A percentile compares a stretch with the other conserved stretches of the same genome.
Conservation (phyloP, 192 early-diverging fungal species). For the Mycoemilia scoparia region DNA sequence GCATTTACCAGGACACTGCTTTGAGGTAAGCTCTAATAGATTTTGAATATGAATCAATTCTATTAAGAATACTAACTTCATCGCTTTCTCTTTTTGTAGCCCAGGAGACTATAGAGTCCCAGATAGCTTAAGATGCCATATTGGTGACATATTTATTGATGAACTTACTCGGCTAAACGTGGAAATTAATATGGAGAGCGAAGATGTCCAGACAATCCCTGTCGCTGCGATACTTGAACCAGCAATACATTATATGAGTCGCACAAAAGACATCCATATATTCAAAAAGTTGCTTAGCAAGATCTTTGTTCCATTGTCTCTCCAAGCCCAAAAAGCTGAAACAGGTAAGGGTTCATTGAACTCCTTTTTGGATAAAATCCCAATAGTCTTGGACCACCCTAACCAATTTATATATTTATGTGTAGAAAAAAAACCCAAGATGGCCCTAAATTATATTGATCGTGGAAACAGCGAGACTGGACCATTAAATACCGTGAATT, state of each 20-base stretch:
- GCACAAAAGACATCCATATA: constrained; percentile 3
- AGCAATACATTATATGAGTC: constrained; percentile 19
- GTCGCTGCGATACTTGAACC: constrained; percentile 21
- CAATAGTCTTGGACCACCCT: not conserved
- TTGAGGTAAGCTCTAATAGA: not conserved
- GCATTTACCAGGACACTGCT: constrained; percentile 10
- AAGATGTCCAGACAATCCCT: constrained; percentile 8
- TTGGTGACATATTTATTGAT: constrained; percentile 22
- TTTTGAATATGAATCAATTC: not conserved
- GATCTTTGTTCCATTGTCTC: not conserved
- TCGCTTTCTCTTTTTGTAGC: too few species aligned
- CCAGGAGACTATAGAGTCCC: constrained; percentile 18
- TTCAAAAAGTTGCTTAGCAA: not conserved
- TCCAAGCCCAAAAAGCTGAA: not conserved
- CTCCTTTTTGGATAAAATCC: not conserved
- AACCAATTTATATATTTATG: not conserved
- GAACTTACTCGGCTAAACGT: constrained; percentile 17
- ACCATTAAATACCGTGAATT: constrained; percentile 13
- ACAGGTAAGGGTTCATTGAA: not conserved
- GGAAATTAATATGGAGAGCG: constrained; percentile 2
- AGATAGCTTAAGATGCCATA: constrained; percentile 16
- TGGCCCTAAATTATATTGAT: not conserved
- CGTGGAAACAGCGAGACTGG: too few species aligned
- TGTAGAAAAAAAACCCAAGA: not conserved
- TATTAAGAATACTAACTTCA: too few species aligned